phyloP scores from a whole-genome alignment of 2,329 filamentous ascomycete species.

The Cadophora luteo-olivacea region DNA sequence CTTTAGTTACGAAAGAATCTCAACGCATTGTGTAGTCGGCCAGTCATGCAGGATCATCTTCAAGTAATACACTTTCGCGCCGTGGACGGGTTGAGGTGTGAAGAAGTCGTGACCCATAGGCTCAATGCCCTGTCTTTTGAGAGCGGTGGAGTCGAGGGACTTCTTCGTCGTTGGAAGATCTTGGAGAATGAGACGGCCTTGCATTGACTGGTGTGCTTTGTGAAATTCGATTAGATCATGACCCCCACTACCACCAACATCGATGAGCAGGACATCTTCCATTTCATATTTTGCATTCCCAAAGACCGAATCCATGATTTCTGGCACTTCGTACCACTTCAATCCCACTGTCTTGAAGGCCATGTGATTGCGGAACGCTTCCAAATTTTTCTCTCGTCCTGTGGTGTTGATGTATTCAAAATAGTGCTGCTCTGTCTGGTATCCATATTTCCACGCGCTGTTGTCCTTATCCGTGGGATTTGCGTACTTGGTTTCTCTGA shows the following conservation, averaged over 20 bases:
- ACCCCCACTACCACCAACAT: neutral
- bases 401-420: slow-evolving; percentile 12
- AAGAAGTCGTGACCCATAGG: slow-evolving; percentile 19
- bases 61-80: slow-evolving; percentile 21
- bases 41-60: slow-evolving; percentile 19
- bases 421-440: slow-evolving; percentile 10
- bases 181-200: neutral
- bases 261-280: neutral
- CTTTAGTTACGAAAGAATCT: slow-evolving; percentile 7
- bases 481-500: neutral
- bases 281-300: neutral
- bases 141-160: neutral
- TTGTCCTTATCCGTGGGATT: slow-evolving; percentile 6
- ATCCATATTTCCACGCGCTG: neutral
- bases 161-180: neutral
- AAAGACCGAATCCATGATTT: slow-evolving; percentile 5
- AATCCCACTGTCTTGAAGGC: slow-evolving; percentile 9
- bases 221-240: neutral
- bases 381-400: slow-evolving; percentile 1
- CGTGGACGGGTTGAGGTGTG: slow-evolving; percentile 20
- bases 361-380: slow-evolving; percentile 10
- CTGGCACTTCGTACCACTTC: slow-evolving; percentile 14
- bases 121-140: slow-evolving; percentile 5
- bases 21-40: slow-evolving; percentile 6
- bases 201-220: neutral